Conservation (phyloP, 225 moss, liverwort and hornwort genomes). For the Bryoerythrophyllum caledonicum region DNA sequence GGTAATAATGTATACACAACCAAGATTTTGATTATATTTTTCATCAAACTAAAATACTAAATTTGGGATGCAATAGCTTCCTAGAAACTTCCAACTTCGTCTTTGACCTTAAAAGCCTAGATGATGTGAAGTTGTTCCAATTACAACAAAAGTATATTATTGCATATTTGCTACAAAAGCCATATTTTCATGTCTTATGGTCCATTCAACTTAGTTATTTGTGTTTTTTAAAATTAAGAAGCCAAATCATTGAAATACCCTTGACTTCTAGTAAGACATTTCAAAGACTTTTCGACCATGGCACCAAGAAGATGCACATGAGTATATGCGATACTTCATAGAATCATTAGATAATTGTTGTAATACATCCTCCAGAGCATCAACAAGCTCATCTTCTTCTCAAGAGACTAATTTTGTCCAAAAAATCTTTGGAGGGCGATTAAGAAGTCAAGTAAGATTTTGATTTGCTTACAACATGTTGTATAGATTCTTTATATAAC, state of each 20-base stretch:
- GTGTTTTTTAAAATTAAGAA: not conserved
- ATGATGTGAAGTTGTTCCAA: too few relatives aligned
- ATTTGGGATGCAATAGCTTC: too few relatives aligned
- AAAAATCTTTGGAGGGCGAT: constrained; percentile 74
- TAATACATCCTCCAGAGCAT: constrained; percentile 38
- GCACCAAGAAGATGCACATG: constrained; percentile 88
- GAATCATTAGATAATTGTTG: constrained; percentile 83
- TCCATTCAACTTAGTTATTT: not conserved
- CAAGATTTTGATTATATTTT: too few relatives aligned
- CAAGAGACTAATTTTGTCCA: constrained; percentile 71
- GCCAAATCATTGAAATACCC: not conserved
- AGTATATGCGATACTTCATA: constrained; percentile 78
- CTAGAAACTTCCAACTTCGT: too few relatives aligned
- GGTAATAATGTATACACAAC: too few relatives aligned
- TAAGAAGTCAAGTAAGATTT: constrained; percentile 64
- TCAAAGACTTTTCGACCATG: constrained; percentile 73
- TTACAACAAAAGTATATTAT: too few relatives aligned
- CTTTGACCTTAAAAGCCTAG: too few relatives aligned
- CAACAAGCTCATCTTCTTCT: constrained; percentile 53
- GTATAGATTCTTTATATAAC: not conserved
- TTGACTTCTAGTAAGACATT: constrained; percentile 54
- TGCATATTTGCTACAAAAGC: too few relatives aligned
- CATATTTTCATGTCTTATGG: too few relatives aligned
- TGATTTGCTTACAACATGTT: too few relatives aligned
- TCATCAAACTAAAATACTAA: too few relatives aligned